Percentiles rank a stretch among this genome's conserved stretches.
phyloP scores from a whole-genome alignment of 495 filamentous ascomycete genomes.

The Acidomyces sp. region DNA sequence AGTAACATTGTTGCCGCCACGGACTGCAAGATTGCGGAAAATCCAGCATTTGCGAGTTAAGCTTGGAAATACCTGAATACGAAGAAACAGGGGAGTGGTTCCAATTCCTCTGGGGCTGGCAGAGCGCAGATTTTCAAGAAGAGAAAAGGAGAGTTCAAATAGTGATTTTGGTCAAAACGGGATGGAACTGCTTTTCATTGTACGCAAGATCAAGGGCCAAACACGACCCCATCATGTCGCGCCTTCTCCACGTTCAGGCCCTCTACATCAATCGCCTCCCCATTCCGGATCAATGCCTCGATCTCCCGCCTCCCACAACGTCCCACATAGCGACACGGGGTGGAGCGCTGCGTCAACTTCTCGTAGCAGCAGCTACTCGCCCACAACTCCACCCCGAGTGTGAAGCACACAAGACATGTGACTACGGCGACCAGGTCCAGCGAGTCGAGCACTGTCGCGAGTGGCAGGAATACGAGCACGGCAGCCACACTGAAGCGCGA shows the following conservation, averaged over 20 bases:
- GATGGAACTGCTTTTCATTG: too few relatives aligned
- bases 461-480: conserved; percentile 37
- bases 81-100: too few relatives aligned
- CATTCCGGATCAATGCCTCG: conserved; percentile 26
- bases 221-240: conserved; percentile 3
- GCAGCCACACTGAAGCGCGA: conserved; percentile 37
- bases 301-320: conserved; percentile 29
- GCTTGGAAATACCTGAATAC: too few relatives aligned
- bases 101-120: too few relatives aligned
- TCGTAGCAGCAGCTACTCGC: conserved; percentile 36
- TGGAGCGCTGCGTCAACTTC: conserved; percentile 10
- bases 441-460: conserved; percentile 31
- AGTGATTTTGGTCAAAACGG: too few relatives aligned
- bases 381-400: conserved; percentile 38
- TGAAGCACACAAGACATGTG: conserved; percentile 35
- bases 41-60: too few relatives aligned
- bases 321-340: conserved; percentile 28
- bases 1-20: too few relatives aligned
- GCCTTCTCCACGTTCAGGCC: conserved; percentile 27
- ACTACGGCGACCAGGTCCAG: conserved; percentile 38
- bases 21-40: too few relatives aligned
- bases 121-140: too few relatives aligned
- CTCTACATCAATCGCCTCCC: conserved; percentile 28
- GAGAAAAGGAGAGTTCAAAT: too few relatives aligned
- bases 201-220: conserved; percentile 8